These are phyloP conservation scores for Haplosporangium sp. DNA, from an alignment of 371 early-diverging fungal species.

Conservation along the genomic window DNA sequence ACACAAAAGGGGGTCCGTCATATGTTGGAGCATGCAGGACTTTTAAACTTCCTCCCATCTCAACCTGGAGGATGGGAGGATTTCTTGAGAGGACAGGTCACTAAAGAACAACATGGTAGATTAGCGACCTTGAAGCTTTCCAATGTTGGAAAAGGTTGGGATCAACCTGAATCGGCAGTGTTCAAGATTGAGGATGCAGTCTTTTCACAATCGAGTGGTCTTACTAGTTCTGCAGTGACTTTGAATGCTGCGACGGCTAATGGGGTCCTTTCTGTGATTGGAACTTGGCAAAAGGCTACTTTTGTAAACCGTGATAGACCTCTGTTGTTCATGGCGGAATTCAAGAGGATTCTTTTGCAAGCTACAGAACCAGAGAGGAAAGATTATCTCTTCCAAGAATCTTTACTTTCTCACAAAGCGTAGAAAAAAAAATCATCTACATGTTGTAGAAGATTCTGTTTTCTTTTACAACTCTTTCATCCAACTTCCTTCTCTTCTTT, in stretches of 20 bases:
- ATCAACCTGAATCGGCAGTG: constrained; percentile 9
- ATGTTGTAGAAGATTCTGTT: too few species aligned
- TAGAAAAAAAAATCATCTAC: too few species aligned
- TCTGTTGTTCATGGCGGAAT: constrained; percentile 24
- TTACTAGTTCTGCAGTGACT: constrained; percentile 10
- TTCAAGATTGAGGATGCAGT: constrained; percentile 26
- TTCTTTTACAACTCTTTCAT: too few species aligned
- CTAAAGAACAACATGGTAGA: constrained; percentile 43
- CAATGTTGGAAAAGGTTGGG: constrained; percentile 40
- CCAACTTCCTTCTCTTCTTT: too few species aligned
- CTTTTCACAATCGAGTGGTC: constrained; percentile 27
- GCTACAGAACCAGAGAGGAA: constrained; percentile 15
- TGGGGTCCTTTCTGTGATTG: constrained; percentile 16
- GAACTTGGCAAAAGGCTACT: constrained; percentile 37
- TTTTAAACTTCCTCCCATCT: constrained; percentile 27
- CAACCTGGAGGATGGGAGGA: constrained; percentile 38
- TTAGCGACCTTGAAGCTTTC: constrained; percentile 30
- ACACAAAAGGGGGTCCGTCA: constrained; percentile 12
- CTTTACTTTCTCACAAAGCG: background rate
- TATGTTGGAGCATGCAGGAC: constrained; percentile 25
- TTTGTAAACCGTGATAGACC: constrained; percentile 22
- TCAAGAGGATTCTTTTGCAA: constrained; percentile 36
- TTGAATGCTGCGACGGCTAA: constrained; percentile 35
- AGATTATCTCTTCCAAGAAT: constrained; percentile 22
- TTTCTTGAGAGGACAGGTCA: constrained; percentile 11